Evolutionary conservation across 208 protist species (phyloP), one percentile per base, ranked within the genome.

Genomic region (Wallacemonas sp.): DNA sequence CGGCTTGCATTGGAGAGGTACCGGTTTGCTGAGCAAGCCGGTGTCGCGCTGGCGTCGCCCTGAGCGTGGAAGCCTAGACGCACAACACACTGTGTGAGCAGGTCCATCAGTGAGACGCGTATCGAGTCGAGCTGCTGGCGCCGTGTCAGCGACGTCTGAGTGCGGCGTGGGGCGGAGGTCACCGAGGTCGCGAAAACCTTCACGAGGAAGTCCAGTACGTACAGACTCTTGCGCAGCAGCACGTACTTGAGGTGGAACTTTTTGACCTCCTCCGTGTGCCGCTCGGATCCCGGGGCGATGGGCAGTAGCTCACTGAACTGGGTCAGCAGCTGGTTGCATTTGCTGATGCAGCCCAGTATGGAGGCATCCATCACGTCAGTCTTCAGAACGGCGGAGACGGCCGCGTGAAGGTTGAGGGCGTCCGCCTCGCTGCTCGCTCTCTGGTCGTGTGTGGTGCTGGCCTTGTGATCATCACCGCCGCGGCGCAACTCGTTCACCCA

Each of bases 291-390:
- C 30, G 41, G 30, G 23, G 29, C 19, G 17, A 43, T 33, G 43
- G 49, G 72, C 29, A 65, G 52, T 34, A 54, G 39, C 36, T 65
- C 47, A n/a, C 63, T 68, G 34, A 72, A 61, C 33, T 58, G 65
- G 11, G 61, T 69, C 2, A 78, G 72, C 56, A 72, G 30, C 36
- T 43, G 38, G 39, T 78, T 78, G 65, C 57, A 70, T 26, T 72
- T 61, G 61, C 56, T 49, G 19, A 72, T 68, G 55, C 64, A 24
- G 24, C 60, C 44, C n/a, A 70, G 41, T 12, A 30, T 41, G 21
- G 58, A 64, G 11, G 52, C 32, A 2, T 48, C 16, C 4, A 49
- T 14, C 4, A 48, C 16, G 23, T 66, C 63, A 8, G n/a, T 24
- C 52, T 58, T 58, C 16, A 58, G 52, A 2, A 24, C 14, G 2